Base-by-base conservation (phyloP, 2,329 filamentous ascomycete genomes). In the Calycina herbarum region DNA sequence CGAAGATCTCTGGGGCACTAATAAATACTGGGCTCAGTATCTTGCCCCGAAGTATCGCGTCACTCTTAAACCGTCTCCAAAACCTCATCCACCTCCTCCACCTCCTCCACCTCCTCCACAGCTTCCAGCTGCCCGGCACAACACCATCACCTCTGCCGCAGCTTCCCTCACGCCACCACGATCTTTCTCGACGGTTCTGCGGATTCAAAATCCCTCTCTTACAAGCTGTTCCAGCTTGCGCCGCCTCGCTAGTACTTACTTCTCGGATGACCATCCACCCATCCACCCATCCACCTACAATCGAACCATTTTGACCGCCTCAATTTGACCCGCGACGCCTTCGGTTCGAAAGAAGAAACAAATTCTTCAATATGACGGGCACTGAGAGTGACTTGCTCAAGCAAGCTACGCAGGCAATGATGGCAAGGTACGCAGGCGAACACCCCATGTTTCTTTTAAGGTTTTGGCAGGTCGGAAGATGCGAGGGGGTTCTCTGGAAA, bases 341-440 rank as follows among this genome's bases (percentile, higher is more conserved):
- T 42, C 35, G 27, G n/a, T 15, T 62, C 59, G 24, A 59, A 54
- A 27, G 8, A 24, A 54, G 24, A 13, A 13, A 3, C 8, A 54
- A 29, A 24, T 35, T 20, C 42, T 67, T 63, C 64, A 67, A 67
- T 31, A 76, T 75, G 73, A 67, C 74, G 59, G 72, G 71, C 35
- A 69, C 69, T 61, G 74, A 75, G 66, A 70, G 71, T 62, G 75
- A 77, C 70, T 70, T 77, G 67, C 70, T 77, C 40, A 75, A 72
- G 70, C 73, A 74, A 70, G 75, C 75, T 65, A 76, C 75, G 66
- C 74, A 76, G 66, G 68, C 73, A 61, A 74, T 77, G 73, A 76
- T 76, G 73, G 69, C 71, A 70, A 77, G 74, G 75, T 77, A 75
- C 70, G 75, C 67, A 65, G 67, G 66, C 64, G 61, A 63, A 69